phyloP scores from a whole-genome alignment of 805 yeast species.

The Yamadazyma laniorum region DNA sequence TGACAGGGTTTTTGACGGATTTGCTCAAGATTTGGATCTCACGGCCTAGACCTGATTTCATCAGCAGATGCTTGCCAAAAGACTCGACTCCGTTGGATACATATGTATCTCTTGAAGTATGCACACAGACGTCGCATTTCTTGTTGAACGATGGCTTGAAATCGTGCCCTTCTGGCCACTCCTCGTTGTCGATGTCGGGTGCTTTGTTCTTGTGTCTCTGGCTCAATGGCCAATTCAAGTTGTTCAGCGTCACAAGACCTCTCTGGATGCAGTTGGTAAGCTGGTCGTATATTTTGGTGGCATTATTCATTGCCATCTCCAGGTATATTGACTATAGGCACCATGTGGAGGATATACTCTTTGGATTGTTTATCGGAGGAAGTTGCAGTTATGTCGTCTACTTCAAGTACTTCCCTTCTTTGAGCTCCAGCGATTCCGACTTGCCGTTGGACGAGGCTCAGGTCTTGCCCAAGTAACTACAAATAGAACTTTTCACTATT shows the following conservation, averaged over 20 bases:
- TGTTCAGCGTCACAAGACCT: constrained; percentile 1
- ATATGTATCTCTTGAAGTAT: constrained; percentile 30
- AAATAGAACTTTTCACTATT: no score
- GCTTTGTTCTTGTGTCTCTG: constrained; percentile 32
- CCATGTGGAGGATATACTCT: constrained; percentile 30
- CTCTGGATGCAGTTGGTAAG: constrained; percentile 6
- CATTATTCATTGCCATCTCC: constrained; percentile 30
- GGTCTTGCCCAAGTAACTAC: constrained; percentile 7
- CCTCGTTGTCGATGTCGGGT: constrained; percentile 35
- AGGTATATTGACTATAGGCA: constrained; percentile 39
- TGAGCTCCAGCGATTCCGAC: constrained; percentile 5
- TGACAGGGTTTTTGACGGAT: constrained; percentile 36
- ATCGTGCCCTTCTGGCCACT: constrained; percentile 43
- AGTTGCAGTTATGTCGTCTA: constrained; percentile 15
- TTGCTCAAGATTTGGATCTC: constrained; percentile 39
- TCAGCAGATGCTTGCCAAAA: constrained; percentile 37
- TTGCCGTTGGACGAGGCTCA: constrained; percentile 7
- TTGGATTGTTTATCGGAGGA: constrained; percentile 29
- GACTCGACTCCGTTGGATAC: constrained; percentile 22
- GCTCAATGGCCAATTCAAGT: constrained; percentile 28
- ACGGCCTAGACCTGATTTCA: constrained; percentile 44
- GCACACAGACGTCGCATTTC: constrained; percentile 25
- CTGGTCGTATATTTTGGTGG: constrained; percentile 24
- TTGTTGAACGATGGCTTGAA: constrained; percentile 39
- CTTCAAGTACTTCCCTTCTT: constrained; percentile 13